These are phyloP conservation scores for Chalciporus sphaerocephalus DNA, from an alignment of 768 basidiomycete genomes.

Conservation along the genomic window DNA sequence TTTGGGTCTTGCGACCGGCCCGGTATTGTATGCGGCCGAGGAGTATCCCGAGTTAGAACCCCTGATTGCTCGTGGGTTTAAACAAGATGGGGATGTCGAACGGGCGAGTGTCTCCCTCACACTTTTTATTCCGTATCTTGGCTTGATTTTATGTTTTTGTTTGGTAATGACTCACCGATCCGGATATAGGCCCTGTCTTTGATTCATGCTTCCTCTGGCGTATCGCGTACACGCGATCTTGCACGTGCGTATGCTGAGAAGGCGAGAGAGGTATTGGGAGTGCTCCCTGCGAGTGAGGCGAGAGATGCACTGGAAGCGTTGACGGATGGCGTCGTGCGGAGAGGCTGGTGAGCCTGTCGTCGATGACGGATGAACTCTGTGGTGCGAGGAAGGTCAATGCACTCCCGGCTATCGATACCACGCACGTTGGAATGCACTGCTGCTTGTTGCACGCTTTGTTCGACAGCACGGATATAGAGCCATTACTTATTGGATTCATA, in stretches of 20 bases:
- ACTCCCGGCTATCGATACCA: constrained; percentile 4
- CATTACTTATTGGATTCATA: constrained; percentile 1
- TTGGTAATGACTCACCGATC: not conserved
- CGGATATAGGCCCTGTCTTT: constrained; percentile 56
- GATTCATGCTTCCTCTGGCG: constrained; percentile 57
- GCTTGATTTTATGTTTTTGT: not conserved
- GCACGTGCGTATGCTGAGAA: constrained; percentile 72
- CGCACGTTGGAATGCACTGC: not conserved
- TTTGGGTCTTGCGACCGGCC: constrained; percentile 81
- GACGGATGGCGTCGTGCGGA: constrained; percentile 61
- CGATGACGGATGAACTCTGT: not conserved
- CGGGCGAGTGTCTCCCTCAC: constrained; percentile 42
- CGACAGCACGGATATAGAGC: constrained; percentile 1
- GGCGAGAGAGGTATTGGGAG: constrained; percentile 63
- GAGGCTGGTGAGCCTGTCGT: constrained; percentile 41
- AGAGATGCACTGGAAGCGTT: constrained; percentile 70
- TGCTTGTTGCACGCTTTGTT: not conserved
- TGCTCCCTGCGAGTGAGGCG: constrained; percentile 79
- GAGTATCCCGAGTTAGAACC: constrained; percentile 72
- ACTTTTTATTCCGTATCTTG: not conserved
- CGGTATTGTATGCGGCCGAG: constrained; percentile 82
- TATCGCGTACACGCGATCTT: constrained; percentile 73
- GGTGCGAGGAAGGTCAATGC: not conserved
- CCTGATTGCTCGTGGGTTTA: constrained; percentile 77
- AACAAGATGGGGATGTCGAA: constrained; percentile 74